Base-by-base conservation (phyloP, 2,329 filamentous ascomycete species). In the Penicillium sp. region DNA sequence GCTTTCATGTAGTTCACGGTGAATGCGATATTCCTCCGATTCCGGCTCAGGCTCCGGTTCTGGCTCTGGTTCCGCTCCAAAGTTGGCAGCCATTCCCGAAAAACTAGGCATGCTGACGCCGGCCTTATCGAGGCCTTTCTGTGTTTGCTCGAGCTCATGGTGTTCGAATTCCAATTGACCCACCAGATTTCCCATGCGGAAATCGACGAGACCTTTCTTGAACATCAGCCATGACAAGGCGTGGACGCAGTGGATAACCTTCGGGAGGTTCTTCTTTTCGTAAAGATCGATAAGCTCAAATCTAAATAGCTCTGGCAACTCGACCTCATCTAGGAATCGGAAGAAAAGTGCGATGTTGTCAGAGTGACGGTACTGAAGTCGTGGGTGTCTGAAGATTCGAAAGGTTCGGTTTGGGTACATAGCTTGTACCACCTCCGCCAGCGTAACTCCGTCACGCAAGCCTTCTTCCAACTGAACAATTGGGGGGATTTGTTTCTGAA, bases 261-360 rank as follows among this genome's bases (percentile, higher is more conserved):
- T 98, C 3, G 93, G 93, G 1, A 97, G 94, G 62, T 98, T 98
- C 72, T 98, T 98, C 76, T 97, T 98, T 71, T 98, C 94, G 73
- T 98, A 98, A 12, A 98, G 74, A 69, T 98, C 93, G 56, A 97
- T 95, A 40, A 97, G 77, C 68, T 98, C 93, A 68, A 98, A 98
- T 50, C 91, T 83, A 69, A 98, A 98, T n/a, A 98, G 78, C 61
- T 98, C 94, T 1, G 93, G 93, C 3, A 98, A 75, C 62, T 95
- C 87, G 8, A 96, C 83, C 53, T 96, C 88, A 56, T 91, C 87
- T 1, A 98, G 78, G 57, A 95, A 95, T 51, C 87, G 83, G 72
- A 97, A 97, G 73, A 98, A 98, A 42, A 93, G 81, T 38, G 89
- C 91, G 56, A 97, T 96, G 59, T 98, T 98, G 77, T 98, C 93